phyloP scores from a whole-genome alignment of 1,284 basidiomycete species.

The Phlebopus sp. region DNA sequence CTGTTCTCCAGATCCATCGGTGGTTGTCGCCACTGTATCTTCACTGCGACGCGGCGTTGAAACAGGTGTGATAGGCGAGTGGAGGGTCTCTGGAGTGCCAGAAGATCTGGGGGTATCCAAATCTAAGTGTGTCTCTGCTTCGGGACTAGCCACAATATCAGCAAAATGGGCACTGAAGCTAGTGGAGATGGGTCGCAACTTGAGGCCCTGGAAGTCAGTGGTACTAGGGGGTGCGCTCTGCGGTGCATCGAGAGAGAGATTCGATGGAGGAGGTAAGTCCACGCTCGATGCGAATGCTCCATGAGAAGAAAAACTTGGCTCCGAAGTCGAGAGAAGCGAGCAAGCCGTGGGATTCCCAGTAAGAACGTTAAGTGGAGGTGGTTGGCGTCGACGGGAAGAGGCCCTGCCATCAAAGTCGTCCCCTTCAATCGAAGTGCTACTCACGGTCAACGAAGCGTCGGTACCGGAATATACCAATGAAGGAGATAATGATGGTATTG shows the following conservation, averaged over 20 bases:
- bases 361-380: conserved; percentile 45
- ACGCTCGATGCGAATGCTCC: conserved; percentile 1
- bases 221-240: conserved; percentile 64
- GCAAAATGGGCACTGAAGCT: conserved; percentile 70
- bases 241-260: conserved; percentile 26
- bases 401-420: conserved; percentile 15
- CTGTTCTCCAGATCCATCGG: conserved; percentile 42
- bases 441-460: conserved; percentile 7
- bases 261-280: conserved; percentile 10
- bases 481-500: conserved; percentile 37
- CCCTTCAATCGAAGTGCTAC: conserved; percentile 4
- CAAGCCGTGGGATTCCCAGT: conserved; percentile 25
- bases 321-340: conserved; percentile 15
- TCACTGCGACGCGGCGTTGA: conserved; percentile 32
- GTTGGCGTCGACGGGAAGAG: conserved; percentile 34
- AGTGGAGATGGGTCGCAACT: conserved; percentile 72
- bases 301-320: conserved; percentile 6
- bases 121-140: conserved; percentile 40
- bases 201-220: conserved; percentile 61
- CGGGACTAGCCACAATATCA: conserved; percentile 50
- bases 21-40: conserved; percentile 29
- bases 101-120: conserved; percentile 47
- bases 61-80: conserved; percentile 55
- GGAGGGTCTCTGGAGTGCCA: conserved; percentile 39
- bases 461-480: conserved; percentile 7